Evolutionary conservation across 2,329 filamentous ascomycete species (phyloP), one percentile per base, ranked within the genome.

Genomic region (Botryotinia calthae): DNA sequence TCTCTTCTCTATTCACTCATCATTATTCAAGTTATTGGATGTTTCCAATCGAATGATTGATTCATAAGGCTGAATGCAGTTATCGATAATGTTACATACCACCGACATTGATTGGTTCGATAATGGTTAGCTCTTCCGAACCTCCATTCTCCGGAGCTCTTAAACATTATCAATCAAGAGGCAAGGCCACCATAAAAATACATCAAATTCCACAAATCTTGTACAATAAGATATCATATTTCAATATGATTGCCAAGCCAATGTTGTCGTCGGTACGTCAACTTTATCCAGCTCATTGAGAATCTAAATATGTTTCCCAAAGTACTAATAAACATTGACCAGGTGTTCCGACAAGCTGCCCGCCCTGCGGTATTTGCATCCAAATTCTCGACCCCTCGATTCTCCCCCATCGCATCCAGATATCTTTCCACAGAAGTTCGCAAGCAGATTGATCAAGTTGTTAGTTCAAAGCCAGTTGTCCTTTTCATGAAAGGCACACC

Each of bases 401-500:
- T 76, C 62, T 75, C 76, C 34, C 76, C 74, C 72, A 79, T 80
- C 75, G 70, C 76, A 18, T 69, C 72, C 71, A 91, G 94, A 73
- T 87, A 93, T 58, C 88, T 99, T 65, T 98, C 95, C 46, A 88
- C 91, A 78, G 88, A 94, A 80, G 96, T 93, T 18, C 90, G 88
- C 75, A 84, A 89, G 56, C 94, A 95, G 40, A 99, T 99, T 79
- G 93, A 98, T 83, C 93, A 94, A 82, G 95, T 95, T 46, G 91
- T 99, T 25, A 86, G 85, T 37, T 95, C 94, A 0, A 92, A 95
- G 0, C 95, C 95, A 2, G 95, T 99, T 0, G 96, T 99, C 1
- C 87, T 99, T 73, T 99, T 99, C 87, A 99, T 99, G 96, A 99
- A 99, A 86, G 96, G 96, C 74, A 98, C 96, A 1, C 96, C 96